These are phyloP conservation scores for Teratosphaeria pseudoeucalypti DNA, from an alignment of 2,329 filamentous ascomycete species.

Conservation along the genomic window DNA sequence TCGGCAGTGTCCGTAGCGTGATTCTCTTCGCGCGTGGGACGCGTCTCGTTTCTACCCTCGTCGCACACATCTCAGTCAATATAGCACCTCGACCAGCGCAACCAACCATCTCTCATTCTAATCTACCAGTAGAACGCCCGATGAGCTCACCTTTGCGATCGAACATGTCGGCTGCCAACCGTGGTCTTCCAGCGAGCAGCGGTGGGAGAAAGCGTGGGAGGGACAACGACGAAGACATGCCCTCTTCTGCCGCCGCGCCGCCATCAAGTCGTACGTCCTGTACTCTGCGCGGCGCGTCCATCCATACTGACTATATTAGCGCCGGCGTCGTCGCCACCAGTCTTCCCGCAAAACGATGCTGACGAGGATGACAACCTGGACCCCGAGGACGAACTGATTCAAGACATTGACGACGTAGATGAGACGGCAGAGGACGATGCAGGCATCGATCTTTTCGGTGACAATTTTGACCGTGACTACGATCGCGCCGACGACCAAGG, in stretches of 20 bases:
- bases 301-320: constrained; percentile 24
- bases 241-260: constrained; percentile 47
- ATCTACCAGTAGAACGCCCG: not conserved
- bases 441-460: constrained; percentile 61
- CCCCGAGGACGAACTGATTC: constrained; percentile 56
- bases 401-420: constrained; percentile 56
- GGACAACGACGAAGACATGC: constrained; percentile 52
- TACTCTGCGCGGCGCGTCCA: not conserved
- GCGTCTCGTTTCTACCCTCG: not conserved
- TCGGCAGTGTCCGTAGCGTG: not conserved
- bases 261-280: constrained; percentile 52
- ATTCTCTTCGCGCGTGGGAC: not conserved
- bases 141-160: constrained; percentile 70
- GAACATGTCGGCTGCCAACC: constrained; percentile 74
- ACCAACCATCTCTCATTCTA: not conserved
- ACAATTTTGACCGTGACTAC: constrained; percentile 57
- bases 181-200: constrained; percentile 47
- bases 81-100: not conserved
- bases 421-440: constrained; percentile 61
- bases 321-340: constrained; percentile 50
- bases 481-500: constrained; percentile 41
- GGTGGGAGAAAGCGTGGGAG: constrained; percentile 51
- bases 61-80: no score
- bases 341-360: constrained; percentile 52
- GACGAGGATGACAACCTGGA: constrained; percentile 61